phyloP scores from a whole-genome alignment of 2,329 filamentous ascomycete genomes.

The Dactylonectria macrodidyma region DNA sequence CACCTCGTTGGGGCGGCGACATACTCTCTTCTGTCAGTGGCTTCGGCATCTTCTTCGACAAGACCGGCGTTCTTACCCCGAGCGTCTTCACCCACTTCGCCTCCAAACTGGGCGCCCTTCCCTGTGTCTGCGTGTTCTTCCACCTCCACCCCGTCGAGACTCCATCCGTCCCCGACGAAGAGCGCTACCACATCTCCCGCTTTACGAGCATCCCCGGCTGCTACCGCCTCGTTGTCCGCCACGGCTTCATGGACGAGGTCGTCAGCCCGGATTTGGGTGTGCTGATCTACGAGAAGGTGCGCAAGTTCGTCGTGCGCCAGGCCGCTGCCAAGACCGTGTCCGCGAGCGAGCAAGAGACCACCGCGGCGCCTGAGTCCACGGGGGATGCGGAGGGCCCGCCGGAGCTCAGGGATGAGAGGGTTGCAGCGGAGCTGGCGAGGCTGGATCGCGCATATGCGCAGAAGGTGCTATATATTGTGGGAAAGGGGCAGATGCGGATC shows the following conservation, averaged over 20 bases:
- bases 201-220: slow-evolving; percentile 66
- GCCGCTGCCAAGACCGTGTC: slow-evolving; percentile 8
- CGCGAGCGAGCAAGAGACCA: slow-evolving; percentile 7
- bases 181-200: slow-evolving; percentile 61
- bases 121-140: slow-evolving; percentile 78
- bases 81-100: slow-evolving; percentile 76
- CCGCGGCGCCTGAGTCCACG: background rate
- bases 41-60: slow-evolving; percentile 83
- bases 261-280: slow-evolving; percentile 67
- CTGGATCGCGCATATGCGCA: slow-evolving; percentile 56
- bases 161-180: slow-evolving; percentile 64
- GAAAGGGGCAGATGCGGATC: slow-evolving; percentile 69
- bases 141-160: slow-evolving; percentile 74
- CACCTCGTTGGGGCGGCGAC: slow-evolving; percentile 55
- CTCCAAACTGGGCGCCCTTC: slow-evolving; percentile 75
- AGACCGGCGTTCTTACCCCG: slow-evolving; percentile 64
- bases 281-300: slow-evolving; percentile 7
- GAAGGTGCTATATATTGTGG: slow-evolving; percentile 68
- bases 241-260: slow-evolving; percentile 80
- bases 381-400: slow-evolving; percentile 5
- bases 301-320: slow-evolving; percentile 17
- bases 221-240: slow-evolving; percentile 77
- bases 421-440: slow-evolving; percentile 30
- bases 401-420: slow-evolving; percentile 64
- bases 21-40: slow-evolving; percentile 63